phyloP scores from a whole-genome alignment of 805 yeast species.

The Monosporozyma solicola region DNA sequence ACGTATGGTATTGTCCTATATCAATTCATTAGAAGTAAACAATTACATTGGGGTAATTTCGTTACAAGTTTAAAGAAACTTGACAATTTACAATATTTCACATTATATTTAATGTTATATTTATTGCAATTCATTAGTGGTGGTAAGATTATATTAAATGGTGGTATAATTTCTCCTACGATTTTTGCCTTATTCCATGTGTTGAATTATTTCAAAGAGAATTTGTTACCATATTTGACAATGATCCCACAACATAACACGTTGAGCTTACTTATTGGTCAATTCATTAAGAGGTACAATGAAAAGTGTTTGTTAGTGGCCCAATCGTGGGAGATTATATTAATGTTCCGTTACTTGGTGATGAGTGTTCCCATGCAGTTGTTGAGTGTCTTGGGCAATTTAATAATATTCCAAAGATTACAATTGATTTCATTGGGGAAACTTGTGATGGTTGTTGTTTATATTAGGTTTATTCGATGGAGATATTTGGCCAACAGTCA shows the following conservation, averaged over 20 bases:
- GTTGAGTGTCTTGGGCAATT: slow-evolving; percentile 24
- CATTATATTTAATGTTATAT: slow-evolving; percentile 34
- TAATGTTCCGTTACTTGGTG: slow-evolving; percentile 33
- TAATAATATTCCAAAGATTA: slow-evolving; percentile 6
- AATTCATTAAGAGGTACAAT: slow-evolving; percentile 25
- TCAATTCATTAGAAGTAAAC: slow-evolving; percentile 43
- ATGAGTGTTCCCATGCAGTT: slow-evolving; percentile 36
- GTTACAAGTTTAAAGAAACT: slow-evolving; percentile 22
- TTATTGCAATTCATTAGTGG: slow-evolving; percentile 36
- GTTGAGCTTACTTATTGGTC: not conserved
- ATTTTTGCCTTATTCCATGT: slow-evolving; percentile 60
- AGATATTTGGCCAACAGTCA: slow-evolving; percentile 50
- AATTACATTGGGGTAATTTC: slow-evolving; percentile 20
- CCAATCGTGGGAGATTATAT: slow-evolving; percentile 39
- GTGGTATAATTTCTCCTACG: slow-evolving; percentile 40
- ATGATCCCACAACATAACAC: slow-evolving; percentile 1
- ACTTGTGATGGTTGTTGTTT: slow-evolving; percentile 35
- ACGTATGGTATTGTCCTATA: slow-evolving; percentile 57
- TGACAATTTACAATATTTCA: slow-evolving; percentile 57
- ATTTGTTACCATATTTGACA: slow-evolving; percentile 45
- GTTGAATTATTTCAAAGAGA: slow-evolving; percentile 46
- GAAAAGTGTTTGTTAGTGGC: slow-evolving; percentile 38
- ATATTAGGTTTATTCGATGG: slow-evolving; percentile 48
- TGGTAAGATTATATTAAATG: slow-evolving; percentile 9
- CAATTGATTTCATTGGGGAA: slow-evolving; percentile 26